Evolutionary conservation across 495 filamentous ascomycete genomes (phyloP), one percentile per base, ranked within the genome.

Genomic region (Halenospora varia): DNA sequence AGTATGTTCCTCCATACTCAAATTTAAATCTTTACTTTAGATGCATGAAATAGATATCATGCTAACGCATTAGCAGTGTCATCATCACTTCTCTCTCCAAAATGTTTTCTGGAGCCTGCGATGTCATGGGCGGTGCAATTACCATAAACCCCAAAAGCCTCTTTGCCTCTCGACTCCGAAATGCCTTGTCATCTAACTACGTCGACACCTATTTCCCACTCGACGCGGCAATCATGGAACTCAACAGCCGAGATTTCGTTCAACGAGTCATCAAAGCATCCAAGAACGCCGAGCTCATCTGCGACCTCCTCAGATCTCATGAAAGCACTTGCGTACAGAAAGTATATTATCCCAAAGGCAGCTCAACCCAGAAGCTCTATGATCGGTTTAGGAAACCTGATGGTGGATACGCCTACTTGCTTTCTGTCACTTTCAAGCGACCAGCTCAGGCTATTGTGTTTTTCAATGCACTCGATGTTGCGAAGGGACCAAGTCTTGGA

Each of bases 401-500:
- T 24, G 92, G 90, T 23, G 93, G 93, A 0, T 96, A 95, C 66
- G 91, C 93, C 24, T 92, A 91, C 10, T 74, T 97, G 0, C 76
- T 97, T 10, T 92, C 88, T 17, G 81, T 90, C 19, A 88, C 83
- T 0, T 92, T 96, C 62, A 72, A 87, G 60, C 73, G 73, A 1
- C 80, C 73, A n/a, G 71, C 73, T 4, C 86, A 90, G 40, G 88
- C 91, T 11, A 73, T 88, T 39, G 80, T 81, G 0, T 96, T 96
- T 69, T 95, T 87, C 72, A 90, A 97, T 69, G 78, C 80, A 20
- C 69, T 97, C 3, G 86, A 95, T 60, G 89, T 90, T 0, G 81
- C 85, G 35, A 96, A 96, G 70, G 92, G 93, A 0, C 92, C 92
- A 0, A 96, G 90, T 65, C 77, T 96, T 22, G 92, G 92, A 0